Evolutionary conservation across 2,329 filamentous ascomycete species (phyloP).

Genomic region (Ophiostoma triangulosporum): DNA sequence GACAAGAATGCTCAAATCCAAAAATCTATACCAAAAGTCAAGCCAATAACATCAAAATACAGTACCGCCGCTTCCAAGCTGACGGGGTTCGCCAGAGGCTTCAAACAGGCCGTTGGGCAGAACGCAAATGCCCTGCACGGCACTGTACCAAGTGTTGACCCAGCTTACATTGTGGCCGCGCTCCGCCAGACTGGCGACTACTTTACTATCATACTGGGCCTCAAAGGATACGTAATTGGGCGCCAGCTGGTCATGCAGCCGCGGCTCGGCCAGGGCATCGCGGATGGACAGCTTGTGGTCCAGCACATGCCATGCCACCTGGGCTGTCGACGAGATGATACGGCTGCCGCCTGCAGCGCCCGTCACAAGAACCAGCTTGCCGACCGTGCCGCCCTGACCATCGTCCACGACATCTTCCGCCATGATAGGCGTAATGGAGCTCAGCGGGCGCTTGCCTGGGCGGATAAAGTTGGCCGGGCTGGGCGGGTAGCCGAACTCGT

Average conservation of each 20-base stretch:
- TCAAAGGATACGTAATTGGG: constrained; percentile 60
- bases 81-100: constrained; percentile 71
- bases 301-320: constrained; percentile 61
- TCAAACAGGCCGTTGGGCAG: constrained; percentile 56
- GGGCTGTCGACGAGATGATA: constrained; percentile 74
- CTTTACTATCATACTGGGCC: constrained; percentile 54
- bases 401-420: constrained; percentile 37
- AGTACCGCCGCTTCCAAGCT: constrained; percentile 57
- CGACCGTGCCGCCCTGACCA: constrained; percentile 26
- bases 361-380: constrained; percentile 42
- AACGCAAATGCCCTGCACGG: constrained; percentile 58
- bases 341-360: constrained; percentile 72
- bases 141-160: constrained; percentile 43
- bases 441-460: constrained; percentile 69
- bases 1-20: no score
- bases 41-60: constrained; percentile 29
- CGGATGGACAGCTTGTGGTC: constrained; percentile 48
- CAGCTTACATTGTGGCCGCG: constrained; percentile 64
- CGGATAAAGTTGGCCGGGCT: constrained; percentile 69
- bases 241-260: constrained; percentile 72
- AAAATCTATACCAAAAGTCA: no score
- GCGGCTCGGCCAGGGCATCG: constrained; percentile 51
- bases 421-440: constrained; percentile 71
- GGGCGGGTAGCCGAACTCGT: constrained; percentile 77
- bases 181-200: constrained; percentile 49